These are phyloP conservation scores for Punctularia strigosozonata DNA, from an alignment of 768 basidiomycete genomes.

Conservation along the genomic window DNA sequence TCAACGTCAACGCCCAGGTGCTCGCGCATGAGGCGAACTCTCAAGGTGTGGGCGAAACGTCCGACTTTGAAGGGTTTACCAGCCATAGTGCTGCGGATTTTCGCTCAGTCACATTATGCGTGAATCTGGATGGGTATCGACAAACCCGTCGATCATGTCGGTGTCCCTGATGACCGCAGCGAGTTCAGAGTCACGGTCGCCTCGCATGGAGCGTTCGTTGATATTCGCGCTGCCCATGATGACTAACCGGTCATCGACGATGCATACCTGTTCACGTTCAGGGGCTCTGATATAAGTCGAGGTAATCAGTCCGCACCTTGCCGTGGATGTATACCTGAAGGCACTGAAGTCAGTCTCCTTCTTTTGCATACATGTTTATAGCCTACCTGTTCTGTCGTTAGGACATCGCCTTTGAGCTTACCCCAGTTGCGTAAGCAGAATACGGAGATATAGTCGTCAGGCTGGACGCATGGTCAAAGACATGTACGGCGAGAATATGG, in stretches of 20 bases:
- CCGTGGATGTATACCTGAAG: conserved; percentile 79
- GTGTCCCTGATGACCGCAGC: conserved; percentile 92
- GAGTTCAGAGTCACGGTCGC: conserved; percentile 94
- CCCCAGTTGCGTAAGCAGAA: conserved; percentile 93
- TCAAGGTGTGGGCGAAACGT: conserved; percentile 89
- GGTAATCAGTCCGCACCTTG: conserved; percentile 31
- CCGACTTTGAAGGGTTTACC: conserved; percentile 93
- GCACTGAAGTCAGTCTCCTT: conserved; percentile 6
- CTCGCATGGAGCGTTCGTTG: conserved; percentile 91
- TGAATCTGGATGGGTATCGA: conserved; percentile 6
- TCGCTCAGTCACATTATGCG: background rate
- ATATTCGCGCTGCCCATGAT: conserved; percentile 97
- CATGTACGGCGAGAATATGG: conserved; percentile 1
- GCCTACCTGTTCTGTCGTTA: conserved; percentile 80
- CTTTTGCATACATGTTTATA: background rate
- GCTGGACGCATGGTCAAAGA: conserved; percentile 45
- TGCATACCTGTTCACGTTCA: conserved; percentile 28
- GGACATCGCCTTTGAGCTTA: conserved; percentile 69
- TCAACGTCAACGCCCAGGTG: conserved; percentile 96
- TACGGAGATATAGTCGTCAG: conserved; percentile 83
- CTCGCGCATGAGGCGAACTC: conserved; percentile 91
- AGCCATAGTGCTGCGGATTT: conserved; percentile 65
- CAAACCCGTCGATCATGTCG: conserved; percentile 88
- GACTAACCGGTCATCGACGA: conserved; percentile 89
- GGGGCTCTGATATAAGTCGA: background rate